Evolutionary conservation across 2,329 filamentous ascomycete genomes (phyloP).

Genomic region (Clathrospora elynae): DNA sequence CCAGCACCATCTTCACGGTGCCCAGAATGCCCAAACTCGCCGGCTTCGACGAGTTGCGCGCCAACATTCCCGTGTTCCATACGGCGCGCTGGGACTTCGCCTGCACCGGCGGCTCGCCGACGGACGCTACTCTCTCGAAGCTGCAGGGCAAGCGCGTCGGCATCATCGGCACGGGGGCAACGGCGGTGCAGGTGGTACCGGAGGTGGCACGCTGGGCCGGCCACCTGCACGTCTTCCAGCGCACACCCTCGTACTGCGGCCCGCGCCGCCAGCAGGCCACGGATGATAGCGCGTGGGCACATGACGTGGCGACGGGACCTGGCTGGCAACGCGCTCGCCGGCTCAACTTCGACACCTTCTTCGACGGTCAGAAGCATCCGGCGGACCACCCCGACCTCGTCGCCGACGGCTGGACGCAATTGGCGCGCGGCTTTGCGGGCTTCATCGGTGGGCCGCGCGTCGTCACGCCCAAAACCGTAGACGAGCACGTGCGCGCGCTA

Average conservation of each 20-base stretch:
- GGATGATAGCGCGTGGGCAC: slow-evolving; percentile 51
- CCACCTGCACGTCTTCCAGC: slow-evolving; percentile 51
- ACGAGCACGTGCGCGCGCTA: slow-evolving; percentile 3
- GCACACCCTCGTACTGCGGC: slow-evolving; percentile 49
- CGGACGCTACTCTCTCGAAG: slow-evolving; percentile 28
- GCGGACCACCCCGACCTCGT: slow-evolving; percentile 50
- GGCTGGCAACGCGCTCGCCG: slow-evolving; percentile 58
- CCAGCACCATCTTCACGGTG: slow-evolving; percentile 49
- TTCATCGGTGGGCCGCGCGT: slow-evolving; percentile 22
- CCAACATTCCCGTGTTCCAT: slow-evolving; percentile 51
- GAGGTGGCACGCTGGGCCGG: slow-evolving; percentile 46
- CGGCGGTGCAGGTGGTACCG: slow-evolving; percentile 51
- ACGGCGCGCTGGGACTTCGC: slow-evolving; percentile 54
- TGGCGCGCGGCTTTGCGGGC: slow-evolving; percentile 12
- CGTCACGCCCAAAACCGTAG: slow-evolving; percentile 8
- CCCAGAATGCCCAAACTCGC: slow-evolving; percentile 50
- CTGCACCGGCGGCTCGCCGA: slow-evolving; percentile 47
- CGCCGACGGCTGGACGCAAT: slow-evolving; percentile 55
- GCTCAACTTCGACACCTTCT: slow-evolving; percentile 49
- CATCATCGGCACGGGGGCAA: slow-evolving; percentile 54
- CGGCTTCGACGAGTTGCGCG: slow-evolving; percentile 28
- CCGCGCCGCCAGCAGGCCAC: slow-evolving; percentile 47
- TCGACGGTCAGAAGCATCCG: slow-evolving; percentile 33
- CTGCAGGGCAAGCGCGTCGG: slow-evolving; percentile 45
- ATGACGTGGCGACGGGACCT: slow-evolving; percentile 32